Conservation (phyloP, 2,329 filamentous ascomycete species). For the Cladophialophora bantiana region DNA sequence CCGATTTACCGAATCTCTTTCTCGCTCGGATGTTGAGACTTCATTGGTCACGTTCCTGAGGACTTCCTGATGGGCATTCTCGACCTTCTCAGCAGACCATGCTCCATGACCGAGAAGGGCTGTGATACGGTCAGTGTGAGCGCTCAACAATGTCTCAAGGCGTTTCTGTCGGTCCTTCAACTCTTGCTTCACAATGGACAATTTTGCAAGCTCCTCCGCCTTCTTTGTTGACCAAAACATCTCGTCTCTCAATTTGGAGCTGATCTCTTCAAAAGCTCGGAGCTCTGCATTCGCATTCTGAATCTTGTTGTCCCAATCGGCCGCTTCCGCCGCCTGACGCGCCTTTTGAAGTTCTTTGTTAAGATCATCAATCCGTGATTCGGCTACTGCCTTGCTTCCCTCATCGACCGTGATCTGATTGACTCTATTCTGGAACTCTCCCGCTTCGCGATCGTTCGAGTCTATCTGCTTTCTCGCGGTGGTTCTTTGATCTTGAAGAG, state of each 20-base stretch:
- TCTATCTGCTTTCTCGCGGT: constrained; percentile 75
- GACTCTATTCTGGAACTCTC: constrained; percentile 70
- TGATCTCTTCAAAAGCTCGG: constrained; percentile 73
- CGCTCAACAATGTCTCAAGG: constrained; percentile 76
- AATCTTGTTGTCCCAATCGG: constrained; percentile 75
- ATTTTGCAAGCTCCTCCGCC: constrained; percentile 80
- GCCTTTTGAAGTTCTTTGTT: constrained; percentile 67
- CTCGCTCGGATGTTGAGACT: constrained; percentile 65
- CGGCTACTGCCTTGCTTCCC: constrained; percentile 77
- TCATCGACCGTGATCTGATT: constrained; percentile 83
- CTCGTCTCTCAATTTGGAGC: constrained; percentile 76
- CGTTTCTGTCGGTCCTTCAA: constrained; percentile 74
- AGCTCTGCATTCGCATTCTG: constrained; percentile 70
- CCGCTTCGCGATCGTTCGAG: constrained; percentile 74
- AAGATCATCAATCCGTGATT: constrained; percentile 74
- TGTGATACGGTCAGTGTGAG: constrained; percentile 75
- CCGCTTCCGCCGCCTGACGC: constrained; percentile 67
- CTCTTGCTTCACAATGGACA: constrained; percentile 84
- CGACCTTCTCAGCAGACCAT: constrained; percentile 75
- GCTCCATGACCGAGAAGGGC: constrained; percentile 65
- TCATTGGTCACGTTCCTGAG: constrained; percentile 60
- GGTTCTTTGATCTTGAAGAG: constrained; percentile 75
- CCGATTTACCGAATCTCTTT: constrained; percentile 73
- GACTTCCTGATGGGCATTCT: constrained; percentile 71
- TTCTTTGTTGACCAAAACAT: constrained; percentile 81